Evolutionary conservation across 306 rosid species (phyloP).

Genomic region (Pterocarpus macrocarpus): DNA sequence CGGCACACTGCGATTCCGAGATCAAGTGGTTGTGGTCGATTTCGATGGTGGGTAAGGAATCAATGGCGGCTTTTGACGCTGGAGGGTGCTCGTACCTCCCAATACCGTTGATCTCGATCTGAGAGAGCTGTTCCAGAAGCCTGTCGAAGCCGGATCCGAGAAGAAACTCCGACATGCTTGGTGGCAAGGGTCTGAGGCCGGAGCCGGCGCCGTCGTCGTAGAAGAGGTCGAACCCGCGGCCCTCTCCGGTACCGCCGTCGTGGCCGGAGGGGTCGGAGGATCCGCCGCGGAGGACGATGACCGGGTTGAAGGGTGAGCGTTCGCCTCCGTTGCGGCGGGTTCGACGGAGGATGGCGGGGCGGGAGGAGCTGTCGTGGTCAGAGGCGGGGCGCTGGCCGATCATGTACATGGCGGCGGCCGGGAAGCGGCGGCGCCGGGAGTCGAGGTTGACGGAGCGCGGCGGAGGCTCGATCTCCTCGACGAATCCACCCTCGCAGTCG

Average conservation of each 20-base stretch:
- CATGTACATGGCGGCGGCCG: constrained; percentile 74
- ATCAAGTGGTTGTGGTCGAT: constrained; percentile 55
- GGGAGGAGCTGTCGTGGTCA: constrained; percentile 37
- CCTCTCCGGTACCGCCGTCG: constrained; percentile 41
- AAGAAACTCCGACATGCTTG: constrained; percentile 82
- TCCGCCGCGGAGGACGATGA: constrained; percentile 73
- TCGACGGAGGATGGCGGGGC: constrained; percentile 52
- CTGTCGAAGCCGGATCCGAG: constrained; percentile 88
- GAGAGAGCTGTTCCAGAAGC: constrained; percentile 77
- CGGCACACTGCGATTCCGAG: constrained; percentile 74
- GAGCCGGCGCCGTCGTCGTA: constrained; percentile 81
- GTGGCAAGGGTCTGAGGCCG: constrained; percentile 80
- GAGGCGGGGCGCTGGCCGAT: constrained; percentile 56
- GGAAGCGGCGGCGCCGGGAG: constrained; percentile 57
- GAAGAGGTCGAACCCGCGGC: constrained; percentile 71
- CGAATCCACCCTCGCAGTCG: constrained; percentile 70
- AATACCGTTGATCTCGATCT: constrained; percentile 71
- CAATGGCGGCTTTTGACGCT: constrained; percentile 80
- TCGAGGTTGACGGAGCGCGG: constrained; percentile 46
- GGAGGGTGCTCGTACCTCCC: constrained; percentile 72
- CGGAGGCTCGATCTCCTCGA: constrained; percentile 66
- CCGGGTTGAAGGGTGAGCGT: constrained; percentile 77
- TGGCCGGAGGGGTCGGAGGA: constrained; percentile 34
- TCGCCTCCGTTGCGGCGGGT: constrained; percentile 68
- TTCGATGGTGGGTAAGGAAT: constrained; percentile 74